phyloP scores from a whole-genome alignment of 495 filamentous ascomycete species.

The Lentithecium fluviatile region DNA sequence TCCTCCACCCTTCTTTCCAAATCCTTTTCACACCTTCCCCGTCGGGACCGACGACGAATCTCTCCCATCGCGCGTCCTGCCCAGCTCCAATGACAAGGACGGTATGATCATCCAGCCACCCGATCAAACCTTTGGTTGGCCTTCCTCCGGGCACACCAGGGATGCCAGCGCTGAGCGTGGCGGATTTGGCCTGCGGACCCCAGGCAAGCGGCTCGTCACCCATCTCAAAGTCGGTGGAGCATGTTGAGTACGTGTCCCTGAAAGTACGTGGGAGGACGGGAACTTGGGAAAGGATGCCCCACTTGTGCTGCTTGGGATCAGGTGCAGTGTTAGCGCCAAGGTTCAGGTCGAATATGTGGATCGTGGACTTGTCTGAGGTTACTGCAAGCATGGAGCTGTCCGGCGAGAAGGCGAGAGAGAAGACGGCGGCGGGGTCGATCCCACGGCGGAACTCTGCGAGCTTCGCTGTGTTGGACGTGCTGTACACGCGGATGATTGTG shows the following conservation, averaged over 20 bases:
- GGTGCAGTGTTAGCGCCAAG: background rate
- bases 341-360: constrained; percentile 86
- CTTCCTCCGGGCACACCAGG: constrained; percentile 51
- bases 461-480: constrained; percentile 71
- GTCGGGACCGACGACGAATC: constrained; percentile 64
- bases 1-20: constrained; percentile 75
- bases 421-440: constrained; percentile 82
- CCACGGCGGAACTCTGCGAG: constrained; percentile 83
- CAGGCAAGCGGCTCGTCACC: constrained; percentile 60
- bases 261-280: constrained; percentile 77
- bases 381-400: constrained; percentile 75
- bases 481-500: constrained; percentile 82
- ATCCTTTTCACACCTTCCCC: constrained; percentile 62
- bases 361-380: constrained; percentile 93
- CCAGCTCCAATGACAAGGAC: constrained; percentile 80
- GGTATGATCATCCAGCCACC: constrained; percentile 68
- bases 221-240: constrained; percentile 71
- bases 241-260: constrained; percentile 80
- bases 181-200: constrained; percentile 25
- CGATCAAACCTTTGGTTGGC: constrained; percentile 70
- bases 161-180: constrained; percentile 30
- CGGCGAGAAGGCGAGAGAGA: constrained; percentile 82
- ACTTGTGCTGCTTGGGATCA: constrained; percentile 52
- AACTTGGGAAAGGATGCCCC: constrained; percentile 75
- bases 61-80: constrained; percentile 79